These are phyloP conservation scores for Fusarium pseudoanthophilum DNA, from an alignment of 2,329 filamentous ascomycete species.

Conservation along the genomic window DNA sequence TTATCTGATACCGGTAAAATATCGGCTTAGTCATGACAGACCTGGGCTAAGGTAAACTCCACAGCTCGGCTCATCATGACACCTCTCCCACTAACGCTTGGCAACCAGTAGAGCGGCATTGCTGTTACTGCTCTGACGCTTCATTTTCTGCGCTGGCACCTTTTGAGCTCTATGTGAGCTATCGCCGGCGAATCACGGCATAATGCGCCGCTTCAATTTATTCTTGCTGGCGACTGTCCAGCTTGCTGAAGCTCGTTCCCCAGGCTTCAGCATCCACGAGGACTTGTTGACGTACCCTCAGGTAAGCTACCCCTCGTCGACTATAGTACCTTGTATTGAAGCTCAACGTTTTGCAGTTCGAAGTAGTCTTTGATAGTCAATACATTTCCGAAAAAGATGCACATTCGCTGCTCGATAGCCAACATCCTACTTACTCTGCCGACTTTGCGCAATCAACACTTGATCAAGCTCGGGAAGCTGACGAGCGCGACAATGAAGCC, in stretches of 20 bases:
- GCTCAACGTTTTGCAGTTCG: slow-evolving; percentile 67
- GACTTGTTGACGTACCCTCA: slow-evolving; percentile 89
- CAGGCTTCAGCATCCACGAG: slow-evolving; percentile 84
- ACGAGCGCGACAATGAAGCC: slow-evolving; percentile 47
- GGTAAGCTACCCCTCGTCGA: slow-evolving; percentile 59
- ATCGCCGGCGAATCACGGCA: slow-evolving; percentile 41
- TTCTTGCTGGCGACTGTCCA: slow-evolving; percentile 57
- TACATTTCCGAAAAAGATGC: slow-evolving; percentile 79
- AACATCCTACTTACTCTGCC: slow-evolving; percentile 54
- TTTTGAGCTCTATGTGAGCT: slow-evolving; percentile 46
- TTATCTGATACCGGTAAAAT: slow-evolving; percentile 39
- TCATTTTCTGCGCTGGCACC: slow-evolving; percentile 21
- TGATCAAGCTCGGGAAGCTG: slow-evolving; percentile 43
- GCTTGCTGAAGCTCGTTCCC: slow-evolving; percentile 61
- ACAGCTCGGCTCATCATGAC: slow-evolving; percentile 45
- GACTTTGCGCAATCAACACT: slow-evolving; percentile 55
- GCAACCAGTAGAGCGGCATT: slow-evolving; percentile 12
- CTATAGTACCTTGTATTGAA: neutral
- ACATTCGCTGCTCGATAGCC: slow-evolving; percentile 64
- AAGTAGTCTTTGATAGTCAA: slow-evolving; percentile 78
- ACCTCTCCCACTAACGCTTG: slow-evolving; percentile 44
- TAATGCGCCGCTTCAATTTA: slow-evolving; percentile 63
- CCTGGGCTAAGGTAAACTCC: slow-evolving; percentile 29
- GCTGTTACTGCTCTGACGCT: slow-evolving; percentile 13
- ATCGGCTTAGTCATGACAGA: slow-evolving; percentile 26